Evolutionary conservation across 148 eudicot genomes (phyloP).

Genomic region (Drosera capensis): DNA sequence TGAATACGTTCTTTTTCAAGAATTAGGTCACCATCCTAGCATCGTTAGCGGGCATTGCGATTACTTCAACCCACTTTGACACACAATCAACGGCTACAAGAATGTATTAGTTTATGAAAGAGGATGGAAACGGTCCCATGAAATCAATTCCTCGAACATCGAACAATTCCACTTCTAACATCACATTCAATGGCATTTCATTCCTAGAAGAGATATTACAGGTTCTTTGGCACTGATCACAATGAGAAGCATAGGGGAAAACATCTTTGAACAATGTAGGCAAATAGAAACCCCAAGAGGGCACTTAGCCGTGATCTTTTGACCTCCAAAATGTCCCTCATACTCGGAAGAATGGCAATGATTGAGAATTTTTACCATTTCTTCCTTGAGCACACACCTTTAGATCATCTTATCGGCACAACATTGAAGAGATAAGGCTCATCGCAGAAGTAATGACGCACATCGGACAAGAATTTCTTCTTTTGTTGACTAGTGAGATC

Average conservation of each 20-base stretch:
- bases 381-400: not conserved
- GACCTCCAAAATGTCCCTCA: not conserved
- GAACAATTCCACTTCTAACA: not conserved
- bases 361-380: not conserved
- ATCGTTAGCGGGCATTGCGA: not conserved
- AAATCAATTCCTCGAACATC: not conserved
- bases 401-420: not conserved
- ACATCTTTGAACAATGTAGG: not conserved
- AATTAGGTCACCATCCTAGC: not conserved
- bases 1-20: not conserved
- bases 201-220: not conserved
- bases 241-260: not conserved
- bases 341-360: not conserved
- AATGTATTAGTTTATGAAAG: not conserved
- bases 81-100: not conserved
- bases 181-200: not conserved
- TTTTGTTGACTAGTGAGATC: not conserved
- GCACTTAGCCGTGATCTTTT: not conserved
- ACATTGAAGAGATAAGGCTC: not conserved
- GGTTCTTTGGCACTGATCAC: conserved; percentile 1
- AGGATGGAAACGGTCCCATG: not conserved
- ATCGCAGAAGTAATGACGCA: not conserved
- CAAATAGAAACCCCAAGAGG: not conserved
- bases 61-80: not conserved
- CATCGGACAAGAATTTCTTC: not conserved